phyloP scores from a whole-genome alignment of 345 rosid genomes.

The Salix koriyanagi region DNA sequence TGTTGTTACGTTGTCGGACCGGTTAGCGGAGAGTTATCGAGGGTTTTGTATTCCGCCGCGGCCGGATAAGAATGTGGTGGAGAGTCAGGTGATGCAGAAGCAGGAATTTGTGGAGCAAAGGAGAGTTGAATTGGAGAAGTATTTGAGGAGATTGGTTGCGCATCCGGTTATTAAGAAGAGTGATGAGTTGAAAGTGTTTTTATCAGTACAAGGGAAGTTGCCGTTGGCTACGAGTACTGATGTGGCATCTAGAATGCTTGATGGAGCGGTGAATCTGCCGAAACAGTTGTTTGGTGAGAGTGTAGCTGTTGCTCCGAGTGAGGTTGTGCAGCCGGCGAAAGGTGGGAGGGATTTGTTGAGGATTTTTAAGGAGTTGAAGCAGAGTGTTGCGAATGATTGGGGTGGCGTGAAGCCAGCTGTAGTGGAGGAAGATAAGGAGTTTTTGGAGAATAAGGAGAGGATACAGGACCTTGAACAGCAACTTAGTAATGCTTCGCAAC shows the following conservation, averaged over 20 bases:
- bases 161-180: constrained; percentile 79
- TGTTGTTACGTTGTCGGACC: constrained; percentile 74
- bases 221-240: constrained; percentile 62
- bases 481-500: constrained; percentile 87
- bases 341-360: constrained; percentile 89
- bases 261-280: constrained; percentile 80
- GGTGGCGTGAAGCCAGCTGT: constrained; percentile 72
- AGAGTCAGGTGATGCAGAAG: constrained; percentile 95
- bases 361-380: constrained; percentile 85
- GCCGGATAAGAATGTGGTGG: constrained; percentile 92
- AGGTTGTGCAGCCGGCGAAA: constrained; percentile 84
- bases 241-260: constrained; percentile 92
- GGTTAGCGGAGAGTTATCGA: constrained; percentile 73
- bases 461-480: constrained; percentile 84
- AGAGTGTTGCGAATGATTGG: constrained; percentile 84
- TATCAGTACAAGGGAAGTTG: constrained; percentile 75
- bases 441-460: constrained; percentile 76
- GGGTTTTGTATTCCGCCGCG: constrained; percentile 86
- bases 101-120: constrained; percentile 96
- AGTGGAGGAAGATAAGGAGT: constrained; percentile 90
- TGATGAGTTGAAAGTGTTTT: constrained; percentile 75
- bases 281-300: constrained; percentile 83
- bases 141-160: constrained; percentile 56
- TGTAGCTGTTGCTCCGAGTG: constrained; percentile 51
- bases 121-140: constrained; percentile 82